A percentile compares a stretch with the other conserved stretches of the same genome.
Evolutionary conservation across 352 stramenopile species (phyloP).

Genomic region (Blastocystis sp.): DNA sequence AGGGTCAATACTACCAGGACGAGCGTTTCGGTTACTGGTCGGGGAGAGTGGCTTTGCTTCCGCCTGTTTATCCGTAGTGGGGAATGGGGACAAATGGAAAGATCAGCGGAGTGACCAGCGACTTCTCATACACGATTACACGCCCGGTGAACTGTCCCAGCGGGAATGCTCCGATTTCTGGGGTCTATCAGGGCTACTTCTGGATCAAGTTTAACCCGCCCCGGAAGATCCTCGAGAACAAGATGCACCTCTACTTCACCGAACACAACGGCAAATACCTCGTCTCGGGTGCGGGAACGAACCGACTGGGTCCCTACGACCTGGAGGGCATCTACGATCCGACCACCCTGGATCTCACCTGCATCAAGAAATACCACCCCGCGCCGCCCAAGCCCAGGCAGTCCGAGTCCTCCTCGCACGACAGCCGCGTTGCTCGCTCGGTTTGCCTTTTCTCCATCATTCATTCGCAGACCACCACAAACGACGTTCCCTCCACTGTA

Average conservation of each 20-base stretch:
- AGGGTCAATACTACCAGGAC: constrained; percentile 39
- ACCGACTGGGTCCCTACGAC: constrained; percentile 47
- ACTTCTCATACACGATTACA: constrained; percentile 46
- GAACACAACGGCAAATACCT: constrained; percentile 25
- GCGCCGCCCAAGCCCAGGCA: background rate
- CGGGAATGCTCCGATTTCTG: constrained; percentile 14
- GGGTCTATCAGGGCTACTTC: constrained; percentile 62
- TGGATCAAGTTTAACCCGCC: constrained; percentile 64
- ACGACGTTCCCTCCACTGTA: constrained; percentile 37
- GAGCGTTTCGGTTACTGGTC: constrained; percentile 10
- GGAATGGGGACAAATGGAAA: constrained; percentile 39
- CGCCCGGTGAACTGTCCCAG: background rate
- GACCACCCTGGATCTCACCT: constrained; percentile 40
- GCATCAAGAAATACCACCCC: constrained; percentile 17
- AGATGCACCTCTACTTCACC: constrained; percentile 51
- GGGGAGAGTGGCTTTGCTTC: background rate
- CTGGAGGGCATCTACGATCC: constrained; percentile 49
- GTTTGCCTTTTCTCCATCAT: background rate
- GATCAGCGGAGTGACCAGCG: constrained; percentile 49
- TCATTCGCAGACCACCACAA: constrained; percentile 27
- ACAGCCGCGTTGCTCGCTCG: background rate
- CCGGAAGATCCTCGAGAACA: constrained; percentile 53
- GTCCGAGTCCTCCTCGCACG: background rate
- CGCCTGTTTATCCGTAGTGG: constrained; percentile 35
- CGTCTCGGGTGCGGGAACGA: constrained; percentile 22